Base-by-base conservation (phyloP, 225 moss, liverwort and hornwort genomes). In the Neckera pumila region DNA sequence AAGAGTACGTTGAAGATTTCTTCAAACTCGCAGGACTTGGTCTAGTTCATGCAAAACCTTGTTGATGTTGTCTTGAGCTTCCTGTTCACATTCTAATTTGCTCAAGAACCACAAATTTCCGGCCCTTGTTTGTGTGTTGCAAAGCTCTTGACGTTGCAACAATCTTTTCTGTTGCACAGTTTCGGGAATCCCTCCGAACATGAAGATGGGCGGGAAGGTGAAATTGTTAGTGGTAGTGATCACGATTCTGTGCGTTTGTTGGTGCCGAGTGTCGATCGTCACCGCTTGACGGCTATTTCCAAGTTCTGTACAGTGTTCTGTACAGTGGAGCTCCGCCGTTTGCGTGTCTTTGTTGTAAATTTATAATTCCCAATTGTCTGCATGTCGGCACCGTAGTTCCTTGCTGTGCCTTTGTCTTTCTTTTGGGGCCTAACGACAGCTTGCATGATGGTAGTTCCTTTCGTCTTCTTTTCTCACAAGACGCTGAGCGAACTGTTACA, bases 241-340 rank as follows among this genome's bases (percentile, higher is more conserved):
- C 78, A 88, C 90, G 25, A 86, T 93, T 56, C 86, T 93, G 70
- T 93, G 90, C 82, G 16, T 93, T 66, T 93, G 93, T 69, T 91
- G 91, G 87, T 91, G 90, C 87, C 89, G 90, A 72, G 91, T 93
- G 34, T 91, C 90, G 65, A 87, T 62, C 89, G 90, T 93, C 47
- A 61, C 81, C 45, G 74, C 93, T 76, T 93, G 90, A 93, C 63
- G 65, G 54, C 54, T 61, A 57, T 34, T 53, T 72, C 30, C 60
- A 8, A n/a, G 66, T 84, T 59, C 21, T 67, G 73, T 57, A 87
- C 82, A 88, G 86, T 77, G 63, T 66, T 63, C 47, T 49, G 65
- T 25, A 20, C 67, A n/a, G 25, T 69, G 56, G 57, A 83, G 57
- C 71, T 85, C 80, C 82, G 72, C 25, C 65, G 72, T 72, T 65